Evolutionary conservation across 345 rosid genomes (phyloP).

Genomic region (Lepidium didymum): DNA sequence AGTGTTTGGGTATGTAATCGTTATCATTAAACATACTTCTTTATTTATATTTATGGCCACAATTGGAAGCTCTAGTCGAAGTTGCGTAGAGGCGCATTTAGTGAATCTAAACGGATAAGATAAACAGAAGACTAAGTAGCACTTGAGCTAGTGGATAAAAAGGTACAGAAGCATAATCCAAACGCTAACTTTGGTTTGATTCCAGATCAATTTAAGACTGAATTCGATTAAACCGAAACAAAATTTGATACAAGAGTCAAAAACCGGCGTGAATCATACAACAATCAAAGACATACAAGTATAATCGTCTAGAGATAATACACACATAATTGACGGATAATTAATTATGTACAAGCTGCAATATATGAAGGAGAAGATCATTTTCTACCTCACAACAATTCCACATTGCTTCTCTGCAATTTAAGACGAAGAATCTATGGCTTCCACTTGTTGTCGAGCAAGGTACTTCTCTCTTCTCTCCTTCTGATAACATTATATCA

Average conservation of each 20-base stretch:
- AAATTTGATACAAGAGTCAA: slow-evolving; percentile 6
- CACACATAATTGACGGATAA: slow-evolving; percentile 5
- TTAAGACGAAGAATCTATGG: slow-evolving; percentile 24
- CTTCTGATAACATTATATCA: slow-evolving; percentile 44
- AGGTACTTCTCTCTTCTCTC: slow-evolving; percentile 94
- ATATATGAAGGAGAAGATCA: not conserved
- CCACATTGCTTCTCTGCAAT: not conserved
- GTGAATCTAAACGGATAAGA: no score
- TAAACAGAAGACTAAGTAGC: no score
- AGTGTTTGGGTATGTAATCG: no score
- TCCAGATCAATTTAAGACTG: not conserved
- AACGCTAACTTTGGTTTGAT: not conserved
- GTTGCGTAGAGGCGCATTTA: no score
- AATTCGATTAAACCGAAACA: slow-evolving; percentile 1
- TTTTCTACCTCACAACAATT: slow-evolving; percentile 9
- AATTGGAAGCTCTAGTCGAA: no score
- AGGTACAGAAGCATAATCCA: not conserved
- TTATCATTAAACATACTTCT: no score
- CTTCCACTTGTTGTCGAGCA: slow-evolving; percentile 76
- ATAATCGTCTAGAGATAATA: not conserved
- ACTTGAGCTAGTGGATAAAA: no score
- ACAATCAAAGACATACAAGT: slow-evolving; percentile 15
- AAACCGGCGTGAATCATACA: not conserved
- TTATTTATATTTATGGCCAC: no score
- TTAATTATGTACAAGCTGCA: slow-evolving; percentile 25